Evolutionary conservation across 345 rosid species (phyloP).

Genomic region (Laguncularia racemosa): DNA sequence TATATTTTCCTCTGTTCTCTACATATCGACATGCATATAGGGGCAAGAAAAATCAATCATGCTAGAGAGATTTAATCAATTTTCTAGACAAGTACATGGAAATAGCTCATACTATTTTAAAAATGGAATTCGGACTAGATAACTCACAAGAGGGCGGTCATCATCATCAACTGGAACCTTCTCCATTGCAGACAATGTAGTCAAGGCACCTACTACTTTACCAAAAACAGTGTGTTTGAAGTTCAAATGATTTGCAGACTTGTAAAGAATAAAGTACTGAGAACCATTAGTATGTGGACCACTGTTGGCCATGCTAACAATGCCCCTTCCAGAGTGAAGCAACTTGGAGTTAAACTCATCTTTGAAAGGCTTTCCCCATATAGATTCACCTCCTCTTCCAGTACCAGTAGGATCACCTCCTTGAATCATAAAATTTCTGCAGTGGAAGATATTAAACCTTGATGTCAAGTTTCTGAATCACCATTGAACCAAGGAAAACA

Average conservation of each 20-base stretch:
- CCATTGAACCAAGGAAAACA: constrained; percentile 1
- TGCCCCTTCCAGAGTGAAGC: constrained; percentile 88
- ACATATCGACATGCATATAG: no score
- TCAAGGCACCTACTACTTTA: constrained; percentile 84
- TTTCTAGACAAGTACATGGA: no score
- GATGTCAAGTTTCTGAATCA: constrained; percentile 4
- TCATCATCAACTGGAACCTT: constrained; percentile 78
- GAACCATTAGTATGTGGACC: constrained; percentile 98
- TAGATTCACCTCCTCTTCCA: constrained; percentile 86
- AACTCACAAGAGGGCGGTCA: constrained; percentile 79
- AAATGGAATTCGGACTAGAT: neutral
- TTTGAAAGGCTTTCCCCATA: constrained; percentile 96
- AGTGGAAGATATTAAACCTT: neutral
- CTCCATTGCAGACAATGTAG: constrained; percentile 79
- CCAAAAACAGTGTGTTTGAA: constrained; percentile 95
- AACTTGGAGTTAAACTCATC: constrained; percentile 87
- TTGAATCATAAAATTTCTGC: constrained; percentile 95
- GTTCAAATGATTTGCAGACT: constrained; percentile 94
- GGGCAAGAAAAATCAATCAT: no score
- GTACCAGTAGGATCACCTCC: constrained; percentile 98
- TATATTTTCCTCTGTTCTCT: no score
- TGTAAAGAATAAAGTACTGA: constrained; percentile 92
- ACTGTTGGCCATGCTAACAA: constrained; percentile 97
- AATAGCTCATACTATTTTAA: no score
- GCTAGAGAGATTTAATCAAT: no score